Evolutionary conservation across 2,329 filamentous ascomycete genomes (phyloP).

Genomic region (Laburnicola sp.): DNA sequence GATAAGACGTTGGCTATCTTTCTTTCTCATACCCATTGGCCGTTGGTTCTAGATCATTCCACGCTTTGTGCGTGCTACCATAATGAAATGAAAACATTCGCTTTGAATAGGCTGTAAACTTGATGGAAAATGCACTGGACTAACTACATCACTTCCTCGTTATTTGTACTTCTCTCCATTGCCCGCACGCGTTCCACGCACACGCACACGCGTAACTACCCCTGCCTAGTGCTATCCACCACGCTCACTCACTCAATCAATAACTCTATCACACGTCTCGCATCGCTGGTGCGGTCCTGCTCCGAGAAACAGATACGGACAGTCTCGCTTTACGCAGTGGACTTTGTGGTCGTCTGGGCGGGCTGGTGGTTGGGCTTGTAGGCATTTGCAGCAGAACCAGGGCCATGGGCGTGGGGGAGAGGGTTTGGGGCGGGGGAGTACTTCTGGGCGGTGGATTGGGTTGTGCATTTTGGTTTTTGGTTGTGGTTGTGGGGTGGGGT

Average conservation of each 20-base stretch:
- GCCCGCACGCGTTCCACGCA: too few species aligned
- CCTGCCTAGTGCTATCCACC: too few species aligned
- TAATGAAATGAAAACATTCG: neutral
- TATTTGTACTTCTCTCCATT: too few species aligned
- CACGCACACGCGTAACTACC: too few species aligned
- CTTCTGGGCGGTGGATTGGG: neutral
- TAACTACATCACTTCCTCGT: too few species aligned
- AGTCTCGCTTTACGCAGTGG: neutral
- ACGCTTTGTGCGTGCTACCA: neutral
- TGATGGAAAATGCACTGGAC: too few species aligned
- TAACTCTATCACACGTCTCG: neutral
- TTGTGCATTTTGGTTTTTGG: neutral
- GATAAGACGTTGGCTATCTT: neutral
- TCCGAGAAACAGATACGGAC: neutral
- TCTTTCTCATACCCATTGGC: slow-evolving; percentile 1
- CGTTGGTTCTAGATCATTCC: slow-evolving; percentile 2
- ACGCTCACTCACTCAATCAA: neutral
- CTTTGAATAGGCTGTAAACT: neutral
- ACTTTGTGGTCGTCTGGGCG: neutral
- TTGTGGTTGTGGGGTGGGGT: neutral
- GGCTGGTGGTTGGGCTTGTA: neutral
- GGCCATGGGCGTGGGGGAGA: neutral
- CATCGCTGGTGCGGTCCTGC: neutral
- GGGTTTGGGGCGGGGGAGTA: neutral
- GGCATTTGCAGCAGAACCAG: neutral